Conservation (phyloP, 2,329 filamentous ascomycete species). For the Epichloe gansuensis region DNA sequence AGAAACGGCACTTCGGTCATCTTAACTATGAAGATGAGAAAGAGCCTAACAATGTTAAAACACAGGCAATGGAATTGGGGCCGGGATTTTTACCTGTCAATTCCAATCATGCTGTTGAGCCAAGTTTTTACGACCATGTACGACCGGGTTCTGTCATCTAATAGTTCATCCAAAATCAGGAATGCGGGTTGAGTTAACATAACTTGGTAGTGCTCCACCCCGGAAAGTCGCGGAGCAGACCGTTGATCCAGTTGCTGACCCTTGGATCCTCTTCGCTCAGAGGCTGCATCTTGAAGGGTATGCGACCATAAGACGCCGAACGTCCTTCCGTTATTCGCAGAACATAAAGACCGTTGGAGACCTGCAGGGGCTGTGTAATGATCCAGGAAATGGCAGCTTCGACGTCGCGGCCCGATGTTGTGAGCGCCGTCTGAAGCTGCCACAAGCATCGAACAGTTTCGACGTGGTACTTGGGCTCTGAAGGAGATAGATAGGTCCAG, state of each 20-base stretch:
- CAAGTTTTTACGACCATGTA: constrained; percentile 70
- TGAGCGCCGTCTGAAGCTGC: constrained; percentile 66
- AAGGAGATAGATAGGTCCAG: constrained; percentile 73
- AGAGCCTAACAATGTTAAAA: constrained; percentile 33
- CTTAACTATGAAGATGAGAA: constrained; percentile 47
- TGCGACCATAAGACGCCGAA: constrained; percentile 79
- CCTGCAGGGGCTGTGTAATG: constrained; percentile 30
- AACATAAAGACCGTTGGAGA: not conserved
- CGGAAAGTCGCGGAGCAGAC: constrained; percentile 32
- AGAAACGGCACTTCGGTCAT: constrained; percentile 45
- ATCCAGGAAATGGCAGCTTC: constrained; percentile 65
- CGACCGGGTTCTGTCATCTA: constrained; percentile 59
- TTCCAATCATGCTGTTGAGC: constrained; percentile 56
- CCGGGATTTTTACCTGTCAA: constrained; percentile 42
- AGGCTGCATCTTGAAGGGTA: constrained; percentile 48
- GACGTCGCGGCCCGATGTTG: constrained; percentile 56
- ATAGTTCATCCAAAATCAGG: constrained; percentile 65
- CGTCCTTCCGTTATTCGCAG: constrained; percentile 50
- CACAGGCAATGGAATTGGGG: not conserved
- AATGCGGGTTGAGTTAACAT: constrained; percentile 75
- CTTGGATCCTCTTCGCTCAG: constrained; percentile 39
- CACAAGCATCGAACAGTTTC: constrained; percentile 80
- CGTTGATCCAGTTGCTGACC: constrained; percentile 24
- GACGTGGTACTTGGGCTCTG: constrained; percentile 83
- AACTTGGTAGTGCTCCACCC: constrained; percentile 52